Percentiles rank a stretch among this genome's conserved stretches.
These are phyloP conservation scores for Cunninghamia lanceolata DNA, from an alignment of 75 land plant genomes.

Conservation along the genomic window DNA sequence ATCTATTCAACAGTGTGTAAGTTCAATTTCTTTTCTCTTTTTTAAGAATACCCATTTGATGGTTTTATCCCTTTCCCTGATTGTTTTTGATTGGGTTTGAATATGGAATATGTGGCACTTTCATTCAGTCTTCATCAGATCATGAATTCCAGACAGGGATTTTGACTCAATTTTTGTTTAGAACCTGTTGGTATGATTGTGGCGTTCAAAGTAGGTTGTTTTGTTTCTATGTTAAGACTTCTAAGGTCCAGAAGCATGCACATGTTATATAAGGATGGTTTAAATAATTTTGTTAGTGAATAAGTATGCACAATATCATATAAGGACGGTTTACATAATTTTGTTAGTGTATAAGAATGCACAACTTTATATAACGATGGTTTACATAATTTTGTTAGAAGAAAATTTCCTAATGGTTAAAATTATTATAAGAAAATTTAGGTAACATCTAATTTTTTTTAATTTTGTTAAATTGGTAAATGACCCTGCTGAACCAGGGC, in stretches of 20 bases:
- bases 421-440: neutral
- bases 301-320: no score
- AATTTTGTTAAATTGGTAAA: neutral
- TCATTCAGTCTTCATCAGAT: neutral
- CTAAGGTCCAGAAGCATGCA: neutral
- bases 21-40: neutral
- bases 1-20: constrained; percentile 57
- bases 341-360: no score
- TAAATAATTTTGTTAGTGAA: no score
- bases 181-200: neutral
- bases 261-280: neutral
- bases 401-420: neutral
- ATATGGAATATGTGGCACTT: neutral
- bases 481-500: neutral
- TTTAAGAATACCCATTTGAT: neutral
- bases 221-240: neutral
- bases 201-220: neutral
- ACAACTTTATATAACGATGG: neutral
- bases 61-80: neutral
- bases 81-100: neutral
- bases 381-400: neutral
- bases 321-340: no score
- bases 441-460: neutral
- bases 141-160: neutral
- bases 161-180: neutral